A percentile compares a stretch with the other conserved stretches of the same genome.
Conservation (phyloP, 2,329 filamentous ascomycete species). For the Exophiala alcalophila region DNA sequence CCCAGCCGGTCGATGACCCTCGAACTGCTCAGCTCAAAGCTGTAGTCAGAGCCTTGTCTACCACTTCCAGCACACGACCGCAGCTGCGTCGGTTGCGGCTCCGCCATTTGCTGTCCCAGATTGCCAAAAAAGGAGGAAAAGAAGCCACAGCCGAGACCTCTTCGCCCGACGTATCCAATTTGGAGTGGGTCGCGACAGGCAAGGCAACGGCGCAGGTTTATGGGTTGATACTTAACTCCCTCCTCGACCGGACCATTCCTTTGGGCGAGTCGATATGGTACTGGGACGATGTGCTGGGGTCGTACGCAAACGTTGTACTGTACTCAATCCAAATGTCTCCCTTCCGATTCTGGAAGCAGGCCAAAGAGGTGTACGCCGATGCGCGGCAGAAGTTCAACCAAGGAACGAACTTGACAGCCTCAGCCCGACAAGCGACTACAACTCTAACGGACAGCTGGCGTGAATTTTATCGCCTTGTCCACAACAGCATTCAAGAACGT, state of each 20-base stretch:
- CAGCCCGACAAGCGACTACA: slow-evolving; percentile 23
- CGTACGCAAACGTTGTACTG: slow-evolving; percentile 71
- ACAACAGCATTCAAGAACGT: slow-evolving; percentile 69
- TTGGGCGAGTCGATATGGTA: slow-evolving; percentile 89
- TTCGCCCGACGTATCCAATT: slow-evolving; percentile 54
- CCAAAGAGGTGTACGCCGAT: slow-evolving; percentile 61
- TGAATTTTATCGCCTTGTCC: slow-evolving; percentile 77
- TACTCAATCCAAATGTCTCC: slow-evolving; percentile 88
- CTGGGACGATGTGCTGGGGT: slow-evolving; percentile 85
- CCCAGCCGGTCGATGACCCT: slow-evolving; percentile 21
- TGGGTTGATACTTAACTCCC: slow-evolving; percentile 47
- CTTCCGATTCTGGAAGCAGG: slow-evolving; percentile 68
- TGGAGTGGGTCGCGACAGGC: slow-evolving; percentile 86
- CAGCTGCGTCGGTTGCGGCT: slow-evolving; percentile 62
- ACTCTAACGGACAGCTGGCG: slow-evolving; percentile 47
- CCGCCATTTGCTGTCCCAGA: slow-evolving; percentile 60
- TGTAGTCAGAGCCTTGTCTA: slow-evolving; percentile 69
- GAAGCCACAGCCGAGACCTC: slow-evolving; percentile 30
- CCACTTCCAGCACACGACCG: slow-evolving; percentile 62
- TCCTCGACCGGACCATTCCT: slow-evolving; percentile 40
- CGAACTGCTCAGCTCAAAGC: slow-evolving; percentile 53
- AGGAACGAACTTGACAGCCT: slow-evolving; percentile 33
- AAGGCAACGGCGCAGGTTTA: slow-evolving; percentile 93
- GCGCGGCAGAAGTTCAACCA: slow-evolving; percentile 29
- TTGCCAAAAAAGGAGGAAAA: slow-evolving; percentile 39